phyloP scores from a whole-genome alignment of 2,329 filamentous ascomycete genomes.

The Fusarium coffeatum region DNA sequence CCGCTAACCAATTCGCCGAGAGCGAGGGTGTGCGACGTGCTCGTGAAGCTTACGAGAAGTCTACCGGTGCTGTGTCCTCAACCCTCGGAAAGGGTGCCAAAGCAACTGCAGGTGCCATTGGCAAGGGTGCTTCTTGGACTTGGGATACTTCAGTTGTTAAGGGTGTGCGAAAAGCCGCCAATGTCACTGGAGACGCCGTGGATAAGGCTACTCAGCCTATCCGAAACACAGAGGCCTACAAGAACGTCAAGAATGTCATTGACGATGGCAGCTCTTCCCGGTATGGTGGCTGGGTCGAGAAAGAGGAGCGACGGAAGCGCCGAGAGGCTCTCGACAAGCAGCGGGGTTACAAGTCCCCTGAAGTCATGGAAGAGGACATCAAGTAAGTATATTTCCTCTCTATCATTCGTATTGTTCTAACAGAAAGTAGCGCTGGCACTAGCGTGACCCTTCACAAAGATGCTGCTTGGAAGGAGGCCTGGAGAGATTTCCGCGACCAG shows the following conservation, averaged over 20 bases:
- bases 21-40: conserved; percentile 91
- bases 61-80: conserved; percentile 83
- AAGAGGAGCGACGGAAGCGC: conserved; percentile 87
- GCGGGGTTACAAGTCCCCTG: conserved; percentile 56
- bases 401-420: conserved; percentile 45
- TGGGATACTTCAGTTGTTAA: conserved; percentile 97
- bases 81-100: conserved; percentile 85
- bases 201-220: conserved; percentile 97
- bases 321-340: conserved; percentile 79
- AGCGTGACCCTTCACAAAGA: conserved; percentile 97
- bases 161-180: conserved; percentile 87
- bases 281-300: conserved; percentile 97
- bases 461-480: conserved; percentile 97
- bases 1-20: conserved; percentile 90
- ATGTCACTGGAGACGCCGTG: conserved; percentile 84
- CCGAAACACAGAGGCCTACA: conserved; percentile 93
- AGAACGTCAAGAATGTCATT: conserved; percentile 93
- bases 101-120: conserved; percentile 85
- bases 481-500: conserved; percentile 92
- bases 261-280: conserved; percentile 96
- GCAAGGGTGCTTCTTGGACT: conserved; percentile 93
- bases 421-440: conserved; percentile 79
- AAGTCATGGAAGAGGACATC: conserved; percentile 83
- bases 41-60: conserved; percentile 86
- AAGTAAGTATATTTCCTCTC: conserved; percentile 73